A percentile compares a stretch with the other conserved stretches of the same genome.
Evolutionary conservation across 163 green algal species (phyloP).

Genomic region (Scenedesmus sp.): DNA sequence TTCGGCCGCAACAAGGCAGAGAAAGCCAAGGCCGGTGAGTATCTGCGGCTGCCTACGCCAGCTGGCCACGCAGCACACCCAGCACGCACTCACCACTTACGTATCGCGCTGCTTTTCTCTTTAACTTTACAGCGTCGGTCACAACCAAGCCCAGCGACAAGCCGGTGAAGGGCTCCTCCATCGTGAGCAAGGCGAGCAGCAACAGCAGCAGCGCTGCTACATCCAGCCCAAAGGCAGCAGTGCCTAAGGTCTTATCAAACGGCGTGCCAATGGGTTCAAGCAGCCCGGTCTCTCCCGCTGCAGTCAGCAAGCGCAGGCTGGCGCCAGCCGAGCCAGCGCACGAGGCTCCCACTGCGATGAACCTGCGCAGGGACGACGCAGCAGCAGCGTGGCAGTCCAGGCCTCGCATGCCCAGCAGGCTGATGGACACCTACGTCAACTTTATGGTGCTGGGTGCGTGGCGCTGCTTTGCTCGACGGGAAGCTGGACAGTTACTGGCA

Average conservation of each 20-base stretch:
- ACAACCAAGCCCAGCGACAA: constrained; percentile 16
- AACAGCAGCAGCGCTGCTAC: neutral
- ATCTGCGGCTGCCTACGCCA: constrained; percentile 1
- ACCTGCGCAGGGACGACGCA: constrained; percentile 41
- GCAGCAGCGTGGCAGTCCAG: constrained; percentile 26
- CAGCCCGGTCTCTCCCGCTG: neutral
- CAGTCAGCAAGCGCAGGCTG: constrained; percentile 14
- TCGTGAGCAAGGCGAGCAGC: constrained; percentile 24
- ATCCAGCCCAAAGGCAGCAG: neutral
- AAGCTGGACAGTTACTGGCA: neutral
- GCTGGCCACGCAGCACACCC: neutral
- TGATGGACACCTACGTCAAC: constrained; percentile 49
- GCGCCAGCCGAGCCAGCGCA: neutral
- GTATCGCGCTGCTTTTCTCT: neutral
- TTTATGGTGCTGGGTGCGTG: constrained; percentile 49
- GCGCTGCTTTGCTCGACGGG: neutral
- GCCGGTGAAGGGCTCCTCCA: constrained; percentile 12
- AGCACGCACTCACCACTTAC: neutral
- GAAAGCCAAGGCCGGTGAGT: constrained; percentile 35
- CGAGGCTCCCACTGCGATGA: constrained; percentile 1
- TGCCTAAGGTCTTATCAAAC: neutral
- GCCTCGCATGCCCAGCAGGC: constrained; percentile 36
- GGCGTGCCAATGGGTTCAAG: neutral
- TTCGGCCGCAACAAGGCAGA: constrained; percentile 24
- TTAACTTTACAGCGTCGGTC: neutral